Evolutionary conservation across 2,329 filamentous ascomycete genomes (phyloP).

Genomic region (Ophiostoma sp.): DNA sequence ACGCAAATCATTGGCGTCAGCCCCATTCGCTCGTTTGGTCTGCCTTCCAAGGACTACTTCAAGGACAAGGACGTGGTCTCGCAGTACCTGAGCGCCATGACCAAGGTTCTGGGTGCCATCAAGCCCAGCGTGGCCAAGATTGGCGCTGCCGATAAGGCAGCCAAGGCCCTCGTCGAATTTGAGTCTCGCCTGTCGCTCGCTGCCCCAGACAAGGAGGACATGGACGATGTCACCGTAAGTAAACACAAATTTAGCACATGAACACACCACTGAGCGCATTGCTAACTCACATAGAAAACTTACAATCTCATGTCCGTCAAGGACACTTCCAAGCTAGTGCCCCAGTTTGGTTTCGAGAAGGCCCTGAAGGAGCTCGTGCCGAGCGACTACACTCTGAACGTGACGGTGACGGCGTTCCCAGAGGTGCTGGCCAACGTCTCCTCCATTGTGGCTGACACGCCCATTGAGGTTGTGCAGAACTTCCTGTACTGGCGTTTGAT

Average conservation of each 20-base stretch:
- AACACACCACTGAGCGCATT: neutral
- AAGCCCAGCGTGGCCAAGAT: slow-evolving; percentile 33
- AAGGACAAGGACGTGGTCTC: slow-evolving; percentile 53
- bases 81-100: slow-evolving; percentile 51
- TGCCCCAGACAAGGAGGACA: slow-evolving; percentile 26
- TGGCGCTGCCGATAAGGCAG: slow-evolving; percentile 34
- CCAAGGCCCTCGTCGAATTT: slow-evolving; percentile 32
- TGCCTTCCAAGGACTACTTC: slow-evolving; percentile 64
- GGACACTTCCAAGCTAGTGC: slow-evolving; percentile 56
- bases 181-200: slow-evolving; percentile 27
- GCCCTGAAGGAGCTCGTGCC: slow-evolving; percentile 56
- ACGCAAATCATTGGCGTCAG: slow-evolving; percentile 40
- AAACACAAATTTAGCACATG: too few relatives aligned
- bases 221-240: slow-evolving; percentile 29
- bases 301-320: slow-evolving; percentile 64
- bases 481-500: slow-evolving; percentile 67
- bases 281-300: slow-evolving; percentile 47
- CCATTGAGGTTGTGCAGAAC: slow-evolving; percentile 57
- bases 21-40: slow-evolving; percentile 54
- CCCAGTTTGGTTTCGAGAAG: slow-evolving; percentile 55
- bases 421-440: slow-evolving; percentile 61
- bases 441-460: slow-evolving; percentile 53
- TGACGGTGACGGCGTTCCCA: slow-evolving; percentile 60
- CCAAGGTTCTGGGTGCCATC: slow-evolving; percentile 40
- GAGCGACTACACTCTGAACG: slow-evolving; percentile 49